Evolutionary conservation across 129 eudicot genomes (phyloP).

Genomic region (Rutidosis leptorrhynchoides): DNA sequence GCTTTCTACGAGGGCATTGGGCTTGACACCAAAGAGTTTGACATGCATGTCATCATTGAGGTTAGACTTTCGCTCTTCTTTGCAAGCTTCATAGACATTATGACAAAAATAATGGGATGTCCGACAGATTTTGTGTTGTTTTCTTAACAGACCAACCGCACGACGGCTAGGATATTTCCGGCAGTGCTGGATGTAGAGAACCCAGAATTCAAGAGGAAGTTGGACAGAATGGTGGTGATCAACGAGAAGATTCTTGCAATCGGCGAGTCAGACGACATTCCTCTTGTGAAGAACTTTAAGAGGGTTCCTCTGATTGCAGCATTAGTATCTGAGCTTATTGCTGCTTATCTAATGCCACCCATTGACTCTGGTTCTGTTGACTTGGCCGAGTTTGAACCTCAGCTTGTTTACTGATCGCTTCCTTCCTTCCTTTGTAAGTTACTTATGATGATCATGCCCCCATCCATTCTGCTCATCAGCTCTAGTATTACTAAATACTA

Average conservation of each 20-base stretch:
- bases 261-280: conserved; percentile 63
- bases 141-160: conserved; percentile 99
- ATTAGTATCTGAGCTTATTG: conserved; percentile 77
- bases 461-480: no score
- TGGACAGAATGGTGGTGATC: conserved; percentile 87
- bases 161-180: conserved; percentile 95
- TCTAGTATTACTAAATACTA: no score
- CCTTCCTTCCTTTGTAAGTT: no score
- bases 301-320: conserved; percentile 88
- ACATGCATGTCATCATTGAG: conserved; percentile 99
- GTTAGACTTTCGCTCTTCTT: no score
- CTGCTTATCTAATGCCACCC: conserved; percentile 93
- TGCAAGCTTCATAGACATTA: no score
- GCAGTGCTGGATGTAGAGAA: conserved; percentile 97
- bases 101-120: no score
- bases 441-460: no score
- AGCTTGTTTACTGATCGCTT: conserved; percentile 82
- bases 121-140: no score
- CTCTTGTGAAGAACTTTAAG: conserved; percentile 84
- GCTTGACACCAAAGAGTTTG: conserved; percentile 84
- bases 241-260: conserved; percentile 61
- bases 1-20: conserved; percentile 99
- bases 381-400: conserved; percentile 82
- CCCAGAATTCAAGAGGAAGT: conserved; percentile 92
- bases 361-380: conserved; percentile 95